Base-by-base conservation (phyloP, 164 flowering plant species). In the Macadamia tetraphylla region DNA sequence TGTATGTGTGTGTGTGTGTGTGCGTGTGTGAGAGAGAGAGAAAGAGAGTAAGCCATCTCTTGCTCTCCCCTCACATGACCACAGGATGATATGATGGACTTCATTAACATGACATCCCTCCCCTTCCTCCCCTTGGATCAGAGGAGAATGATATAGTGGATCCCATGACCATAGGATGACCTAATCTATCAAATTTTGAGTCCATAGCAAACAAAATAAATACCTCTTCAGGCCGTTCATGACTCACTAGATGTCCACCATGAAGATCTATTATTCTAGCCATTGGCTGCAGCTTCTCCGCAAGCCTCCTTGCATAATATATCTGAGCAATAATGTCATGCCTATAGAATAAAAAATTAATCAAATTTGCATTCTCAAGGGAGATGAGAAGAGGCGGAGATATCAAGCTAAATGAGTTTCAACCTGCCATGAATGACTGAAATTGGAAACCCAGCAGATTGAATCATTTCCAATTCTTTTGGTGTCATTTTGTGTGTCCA, bases 391-490 rank as follows among this genome's bases (percentile, higher is more conserved):
- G 32, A 57, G 53, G 40, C 60, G 51, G n/a, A 8, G 9, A 30
- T 12, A 48, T 23, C 2, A 9, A 52, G 23, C 53, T 66, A 60
- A 51, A 17, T 56, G 14, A 35, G 59, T n/a, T 64, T 66, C 32
- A 66, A 92, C 97, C 99, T 92, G 63, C 99, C 99, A 83, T 92
- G 99, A 79, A 94, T 92, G 66, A 90, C 80, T 49, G 97, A 90
- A 68, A 92, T 77, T 63, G 83, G 93, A 80, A 92, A 87, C 58
- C 92, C 94, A 74, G 89, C 80, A 14, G 84, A 74, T 0, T 85
- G 79, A 55, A 94, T 87, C 11, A 52, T 56, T 49, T 92, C 90
- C 69, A 90, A 53, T 65, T 94, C 99, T 75, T 69, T 71, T 67
- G 67, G 51, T 31, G 91, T 82, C 86, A 94, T 52, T 67, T 82